Evolutionary conservation across 306 rosid species (phyloP), one percentile per base, ranked within the genome.

Genomic region (Cajanus cajan): DNA sequence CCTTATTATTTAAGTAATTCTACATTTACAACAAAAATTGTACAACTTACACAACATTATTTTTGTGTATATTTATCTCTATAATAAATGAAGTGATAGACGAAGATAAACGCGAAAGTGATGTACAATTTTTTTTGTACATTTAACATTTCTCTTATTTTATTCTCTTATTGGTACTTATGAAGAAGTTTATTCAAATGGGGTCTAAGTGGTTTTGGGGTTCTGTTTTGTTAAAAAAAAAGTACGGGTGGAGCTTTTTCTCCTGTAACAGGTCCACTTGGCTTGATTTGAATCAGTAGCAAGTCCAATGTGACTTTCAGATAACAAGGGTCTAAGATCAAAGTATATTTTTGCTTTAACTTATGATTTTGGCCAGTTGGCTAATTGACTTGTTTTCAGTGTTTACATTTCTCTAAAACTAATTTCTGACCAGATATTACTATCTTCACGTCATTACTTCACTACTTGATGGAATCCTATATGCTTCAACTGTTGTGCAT

Each of bases 401-500:
- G 15, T 16, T 83, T 40, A 58, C 13, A 13, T 33, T 21, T 57
- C 55, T 71, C 52, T 36, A 22, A 16, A 68, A 16, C 36, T 22
- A 18, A 14, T 69, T 16, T 48, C 25, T 66, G 50, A 67, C 31
- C 58, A 24, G 41, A 33, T n/a, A n/a, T 36, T 54, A 18, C 69
- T 54, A n/a, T 21, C 31, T 34, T 63, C 63, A 11, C 51, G 1
- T 36, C 74, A 33, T 24, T 75, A 77, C 81, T 83, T 74, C 80
- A 76, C 87, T 34, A 18, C 18, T 7, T 31, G 65, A 33, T 75
- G 48, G 6, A 67, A 21, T 67, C 70, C 69, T 61, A 10, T 15
- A 24, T 61, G 72, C 74, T 47, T 57, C 76, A 73, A 43, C 22
- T 76, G 37, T 10, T 7, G 28, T 65, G 55, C 64, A 77, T 63